Evolutionary conservation across 768 basidiomycete species (phyloP), one percentile per base, ranked within the genome.

Genomic region (Mycena venus): DNA sequence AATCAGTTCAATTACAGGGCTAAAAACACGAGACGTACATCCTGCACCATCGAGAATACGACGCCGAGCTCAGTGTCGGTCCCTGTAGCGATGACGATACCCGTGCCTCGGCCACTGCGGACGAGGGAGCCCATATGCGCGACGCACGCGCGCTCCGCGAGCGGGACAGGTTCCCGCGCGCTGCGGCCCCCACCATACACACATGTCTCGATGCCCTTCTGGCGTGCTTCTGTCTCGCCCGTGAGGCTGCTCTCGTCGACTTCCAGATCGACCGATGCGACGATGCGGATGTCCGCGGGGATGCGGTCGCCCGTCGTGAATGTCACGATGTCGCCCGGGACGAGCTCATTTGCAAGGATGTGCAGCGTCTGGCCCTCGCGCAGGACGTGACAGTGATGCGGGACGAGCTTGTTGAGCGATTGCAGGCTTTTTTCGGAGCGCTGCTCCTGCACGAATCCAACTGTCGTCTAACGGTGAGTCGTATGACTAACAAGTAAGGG

Each of bases 41-140:
- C 96, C 83, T 98, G 96, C 96, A 99, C 96, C 96, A 98, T 98
- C 17, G 94, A 92, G 81, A 99, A 99, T 73, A 99, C 96, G 68
- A 98, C 92, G 29, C 97, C 97, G 83, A 99, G 98, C 80, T 99
- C 97, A 1, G 96, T 98, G 74, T 94, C 91, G 15, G 90, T 88
- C 2, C 98, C 94, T 0, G 91, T 96, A 0, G 91, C 96, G 55
- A 99, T 94, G 7, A 98, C 96, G 55, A 99, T 86, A 7, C 98
- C 97, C 44, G 89, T 86, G 0, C 96, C 97, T 65, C 95, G 87
- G 8, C 95, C 97, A 80, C 93, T 97, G 73, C 96, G 88, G 7
- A 99, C 96, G 55, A 99, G 83, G 2, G 97, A 99, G 9, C 97
- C 97, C 98, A 99, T 98, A 80, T 96, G 97, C 8, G 92, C 98